Conservation (phyloP, 2,329 filamentous ascomycete genomes). For the Trichoderma aggressivum region DNA sequence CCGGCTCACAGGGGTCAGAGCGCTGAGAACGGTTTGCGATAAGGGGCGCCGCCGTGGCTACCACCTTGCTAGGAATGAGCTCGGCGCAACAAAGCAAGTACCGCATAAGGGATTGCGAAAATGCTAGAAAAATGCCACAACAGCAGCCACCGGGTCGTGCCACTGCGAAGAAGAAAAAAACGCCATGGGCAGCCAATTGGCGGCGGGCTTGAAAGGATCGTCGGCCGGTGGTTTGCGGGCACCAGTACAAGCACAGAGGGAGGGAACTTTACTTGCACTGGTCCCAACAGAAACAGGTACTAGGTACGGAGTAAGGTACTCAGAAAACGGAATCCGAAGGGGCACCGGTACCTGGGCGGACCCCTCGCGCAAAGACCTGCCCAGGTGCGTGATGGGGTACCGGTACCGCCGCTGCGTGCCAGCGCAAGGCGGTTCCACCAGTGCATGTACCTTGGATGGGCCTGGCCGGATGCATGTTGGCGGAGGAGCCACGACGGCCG, state of each 20-base stretch:
- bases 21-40: not conserved
- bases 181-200: not conserved
- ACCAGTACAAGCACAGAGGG: not conserved
- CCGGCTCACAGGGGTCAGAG: not conserved
- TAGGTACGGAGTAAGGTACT: not conserved
- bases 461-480: not conserved
- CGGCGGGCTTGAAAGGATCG: not conserved
- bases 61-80: not conserved
- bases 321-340: not conserved
- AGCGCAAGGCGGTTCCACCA: not conserved
- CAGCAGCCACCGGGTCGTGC: not conserved
- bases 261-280: not conserved
- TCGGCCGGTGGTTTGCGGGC: not conserved
- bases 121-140: not conserved
- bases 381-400: not conserved
- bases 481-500: not conserved
- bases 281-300: not conserved
- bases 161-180: too few relatives aligned
- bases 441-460: not conserved
- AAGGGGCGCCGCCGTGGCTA: not conserved
- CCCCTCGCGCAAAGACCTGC: not conserved
- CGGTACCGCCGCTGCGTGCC: slow-evolving; percentile 10
- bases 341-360: not conserved
- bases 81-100: not conserved
- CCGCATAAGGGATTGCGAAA: not conserved